Base-by-base conservation (phyloP, 2,329 filamentous ascomycete species). In the Biscogniauxia sp. region DNA sequence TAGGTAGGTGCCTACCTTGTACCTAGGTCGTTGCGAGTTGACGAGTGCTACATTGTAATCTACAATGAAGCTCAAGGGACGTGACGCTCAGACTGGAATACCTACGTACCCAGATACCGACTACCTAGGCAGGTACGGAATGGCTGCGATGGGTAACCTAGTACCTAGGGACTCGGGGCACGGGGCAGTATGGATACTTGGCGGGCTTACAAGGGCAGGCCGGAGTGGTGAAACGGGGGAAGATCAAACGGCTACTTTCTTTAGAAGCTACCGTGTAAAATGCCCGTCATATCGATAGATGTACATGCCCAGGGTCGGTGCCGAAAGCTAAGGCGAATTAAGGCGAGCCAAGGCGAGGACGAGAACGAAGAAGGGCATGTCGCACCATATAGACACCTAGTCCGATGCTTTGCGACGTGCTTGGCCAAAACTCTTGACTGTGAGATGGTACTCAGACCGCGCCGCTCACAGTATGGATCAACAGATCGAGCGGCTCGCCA, bases 381-480 rank as follows among this genome's bases (percentile, higher is more conserved):
- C 60, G 54, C 58, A 57, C 64, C 58, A 60, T 50, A 59, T 55
- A 57, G 37, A 45, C 13, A 45, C 37, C 28, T 6, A n/a, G 37
- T 17, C 15, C 60, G 56, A 57, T n/a, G 56, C 57, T 51, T 57
- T 58, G 57, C 58, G 59, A 54, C 51, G 52, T 53, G 61, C 65
- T 67, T 67, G 65, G 65, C 65, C 64, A 64, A 67, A 67, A 67
- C 65, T 64, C 65, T 67, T 65, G 65, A 61, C 61, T 52, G 32
- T 60, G 45, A 55, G 55, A 60, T 64, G 59, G 55, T 57, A 59
- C 59, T 41, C 19, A 37, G 50, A 28, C 23, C 6, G 26, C 25
- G 13, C 55, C 53, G 54, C 17, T 54, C 51, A 51, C 49, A 55
- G 41, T 52, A 28, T 53, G 51, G 55, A 58, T 62, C 63, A 61